Conservation (phyloP, 2,329 filamentous ascomycete genomes). For the Cercospora janseana region DNA sequence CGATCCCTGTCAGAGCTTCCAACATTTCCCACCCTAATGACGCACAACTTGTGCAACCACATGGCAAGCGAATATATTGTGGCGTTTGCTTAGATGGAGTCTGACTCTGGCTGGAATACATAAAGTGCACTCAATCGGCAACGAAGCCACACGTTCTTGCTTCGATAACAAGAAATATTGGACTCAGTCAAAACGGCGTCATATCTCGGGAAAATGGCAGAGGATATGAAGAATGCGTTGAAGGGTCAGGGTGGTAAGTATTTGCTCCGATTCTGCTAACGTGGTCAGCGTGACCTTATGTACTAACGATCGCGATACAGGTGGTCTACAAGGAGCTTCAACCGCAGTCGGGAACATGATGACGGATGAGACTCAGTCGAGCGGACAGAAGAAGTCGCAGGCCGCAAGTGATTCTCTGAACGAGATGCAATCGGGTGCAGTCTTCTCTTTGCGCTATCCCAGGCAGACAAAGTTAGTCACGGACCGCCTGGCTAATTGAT, state of each 20-base stretch:
- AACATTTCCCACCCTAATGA: constrained; percentile 15
- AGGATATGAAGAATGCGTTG: constrained; percentile 34
- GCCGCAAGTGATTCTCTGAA: constrained; percentile 29
- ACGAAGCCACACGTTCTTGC: background rate
- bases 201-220: constrained; percentile 25
- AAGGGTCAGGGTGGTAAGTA: constrained; percentile 32
- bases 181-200: constrained; percentile 15
- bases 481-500: background rate
- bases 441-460: background rate
- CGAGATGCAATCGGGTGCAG: constrained; percentile 28
- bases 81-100: background rate
- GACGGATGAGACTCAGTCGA: constrained; percentile 29
- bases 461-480: background rate
- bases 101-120: background rate
- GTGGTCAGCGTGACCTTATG: background rate
- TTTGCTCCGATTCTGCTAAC: background rate
- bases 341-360: constrained; percentile 30
- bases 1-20: constrained; percentile 10
- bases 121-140: background rate
- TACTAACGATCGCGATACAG: constrained; percentile 15
- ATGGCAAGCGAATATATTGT: constrained; percentile 4
- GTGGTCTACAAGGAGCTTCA: constrained; percentile 32
- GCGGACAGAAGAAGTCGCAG: constrained; percentile 33
- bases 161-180: background rate
- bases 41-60: constrained; percentile 7